phyloP scores from a whole-genome alignment of 2,329 filamentous ascomycete genomes.

The Pyrenophora seminiperda region DNA sequence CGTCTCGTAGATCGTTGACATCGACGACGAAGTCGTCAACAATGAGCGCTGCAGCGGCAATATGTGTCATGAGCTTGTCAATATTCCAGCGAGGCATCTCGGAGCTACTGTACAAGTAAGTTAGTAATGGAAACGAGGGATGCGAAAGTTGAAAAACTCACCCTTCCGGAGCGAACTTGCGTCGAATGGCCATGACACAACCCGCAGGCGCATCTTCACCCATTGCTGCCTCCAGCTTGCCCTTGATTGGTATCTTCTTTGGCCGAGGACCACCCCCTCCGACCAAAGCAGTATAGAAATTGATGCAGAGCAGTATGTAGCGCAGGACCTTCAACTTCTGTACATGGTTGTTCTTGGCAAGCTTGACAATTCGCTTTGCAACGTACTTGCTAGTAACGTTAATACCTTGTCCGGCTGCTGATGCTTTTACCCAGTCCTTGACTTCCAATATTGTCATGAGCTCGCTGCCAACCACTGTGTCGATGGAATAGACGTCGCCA shows the following conservation, averaged over 20 bases:
- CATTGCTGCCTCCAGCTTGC: slow-evolving; percentile 71
- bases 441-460: slow-evolving; percentile 71
- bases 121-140: slow-evolving; percentile 13
- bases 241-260: slow-evolving; percentile 62
- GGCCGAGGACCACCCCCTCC: slow-evolving; percentile 43
- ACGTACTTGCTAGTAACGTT: slow-evolving; percentile 67
- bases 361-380: slow-evolving; percentile 64
- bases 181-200: slow-evolving; percentile 50
- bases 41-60: slow-evolving; percentile 72
- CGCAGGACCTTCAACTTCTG: slow-evolving; percentile 55
- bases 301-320: slow-evolving; percentile 56
- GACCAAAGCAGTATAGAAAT: slow-evolving; percentile 52
- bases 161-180: slow-evolving; percentile 63
- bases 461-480: slow-evolving; percentile 69
- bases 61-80: slow-evolving; percentile 74
- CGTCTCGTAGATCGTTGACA: slow-evolving; percentile 70
- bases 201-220: slow-evolving; percentile 33
- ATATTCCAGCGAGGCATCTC: slow-evolving; percentile 73
- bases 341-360: slow-evolving; percentile 59
- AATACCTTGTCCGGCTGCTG: slow-evolving; percentile 63
- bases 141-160: slow-evolving; percentile 16
- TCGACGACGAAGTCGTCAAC: slow-evolving; percentile 76
- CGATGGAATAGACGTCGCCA: slow-evolving; percentile 73
- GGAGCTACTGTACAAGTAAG: slow-evolving; percentile 31
- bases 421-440: slow-evolving; percentile 73